A percentile compares a stretch with the other conserved stretches of the same genome.
Evolutionary conservation across 345 rosid genomes (phyloP).

Genomic region (Aegle marmelos): DNA sequence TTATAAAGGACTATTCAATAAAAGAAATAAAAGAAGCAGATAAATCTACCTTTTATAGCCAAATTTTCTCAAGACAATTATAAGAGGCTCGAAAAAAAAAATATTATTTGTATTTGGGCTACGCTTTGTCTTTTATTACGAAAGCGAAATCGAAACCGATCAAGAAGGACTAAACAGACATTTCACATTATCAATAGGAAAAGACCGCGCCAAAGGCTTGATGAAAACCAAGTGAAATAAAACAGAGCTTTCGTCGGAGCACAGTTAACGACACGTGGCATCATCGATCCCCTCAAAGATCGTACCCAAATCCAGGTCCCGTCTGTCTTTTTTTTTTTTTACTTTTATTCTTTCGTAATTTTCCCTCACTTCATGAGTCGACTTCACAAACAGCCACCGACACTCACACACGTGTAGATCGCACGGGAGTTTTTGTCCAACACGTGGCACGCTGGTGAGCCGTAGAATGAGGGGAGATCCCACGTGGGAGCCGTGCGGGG

Average conservation of each 20-base stretch:
- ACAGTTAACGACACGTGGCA: conserved; percentile 1
- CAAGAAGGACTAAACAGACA: not conserved
- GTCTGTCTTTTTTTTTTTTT: not conserved
- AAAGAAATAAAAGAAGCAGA: too few species aligned
- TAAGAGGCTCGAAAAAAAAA: too few species aligned
- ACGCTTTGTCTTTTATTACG: not conserved
- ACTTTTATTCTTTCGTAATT: not conserved
- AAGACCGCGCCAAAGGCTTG: not conserved
- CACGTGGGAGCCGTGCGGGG: conserved; percentile 20
- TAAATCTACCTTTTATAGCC: too few species aligned
- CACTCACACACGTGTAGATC: conserved; percentile 41
- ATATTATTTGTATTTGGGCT: not conserved
- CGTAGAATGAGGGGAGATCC: conserved; percentile 1
- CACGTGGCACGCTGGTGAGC: conserved; percentile 10
- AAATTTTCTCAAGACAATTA: too few species aligned
- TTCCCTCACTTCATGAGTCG: not conserved
- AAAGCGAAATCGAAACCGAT: not conserved
- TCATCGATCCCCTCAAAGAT: not conserved
- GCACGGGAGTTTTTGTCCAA: not conserved
- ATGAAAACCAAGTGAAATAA: not conserved
- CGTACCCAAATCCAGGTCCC: conserved; percentile 6
- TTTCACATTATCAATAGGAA: not conserved
- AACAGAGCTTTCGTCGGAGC: not conserved
- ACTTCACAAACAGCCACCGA: conserved; percentile 29
- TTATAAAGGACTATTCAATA: too few species aligned